Percentiles rank a stretch among this genome's conserved stretches.
Conservation (phyloP, 805 yeast species). For the Pichia heedii region DNA sequence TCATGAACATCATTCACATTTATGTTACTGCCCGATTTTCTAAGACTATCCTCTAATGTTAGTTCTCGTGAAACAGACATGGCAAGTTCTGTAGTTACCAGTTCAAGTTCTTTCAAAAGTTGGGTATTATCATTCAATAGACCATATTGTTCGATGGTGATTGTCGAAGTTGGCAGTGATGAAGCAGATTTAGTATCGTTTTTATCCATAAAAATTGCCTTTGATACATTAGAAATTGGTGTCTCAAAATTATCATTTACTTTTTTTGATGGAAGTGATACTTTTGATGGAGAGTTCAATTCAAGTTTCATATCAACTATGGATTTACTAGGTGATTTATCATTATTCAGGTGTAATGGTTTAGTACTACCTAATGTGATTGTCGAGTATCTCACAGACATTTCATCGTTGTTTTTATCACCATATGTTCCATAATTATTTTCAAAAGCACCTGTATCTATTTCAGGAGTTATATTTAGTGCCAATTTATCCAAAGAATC, state of each 20-base stretch:
- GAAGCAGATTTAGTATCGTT: neutral
- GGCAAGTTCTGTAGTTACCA: slow-evolving; percentile 66
- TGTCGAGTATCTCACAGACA: neutral
- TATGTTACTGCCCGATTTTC: no score
- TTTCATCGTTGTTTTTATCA: neutral
- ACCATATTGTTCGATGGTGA: slow-evolving; percentile 54
- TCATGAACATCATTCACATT: neutral
- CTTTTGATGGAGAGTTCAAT: neutral
- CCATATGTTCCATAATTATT: slow-evolving; percentile 7
- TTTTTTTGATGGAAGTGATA: slow-evolving; percentile 1
- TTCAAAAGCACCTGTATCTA: neutral
- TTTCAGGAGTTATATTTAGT: neutral
- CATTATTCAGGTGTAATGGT: neutral
- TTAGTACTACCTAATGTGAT: neutral
- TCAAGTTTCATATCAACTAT: slow-evolving; percentile 4
- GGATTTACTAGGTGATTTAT: neutral
- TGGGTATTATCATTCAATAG: slow-evolving; percentile 51
- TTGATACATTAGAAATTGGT: neutral
- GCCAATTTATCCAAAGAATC: slow-evolving; percentile 5
- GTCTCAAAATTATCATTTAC: neutral
- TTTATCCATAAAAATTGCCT: neutral
- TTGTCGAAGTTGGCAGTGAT: slow-evolving; percentile 11
- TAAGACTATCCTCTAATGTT: slow-evolving; percentile 34
- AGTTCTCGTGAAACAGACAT: slow-evolving; percentile 64
- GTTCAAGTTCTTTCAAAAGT: slow-evolving; percentile 52